phyloP scores from a whole-genome alignment of 2,329 filamentous ascomycete species.

The Diaporthe humulicola region DNA sequence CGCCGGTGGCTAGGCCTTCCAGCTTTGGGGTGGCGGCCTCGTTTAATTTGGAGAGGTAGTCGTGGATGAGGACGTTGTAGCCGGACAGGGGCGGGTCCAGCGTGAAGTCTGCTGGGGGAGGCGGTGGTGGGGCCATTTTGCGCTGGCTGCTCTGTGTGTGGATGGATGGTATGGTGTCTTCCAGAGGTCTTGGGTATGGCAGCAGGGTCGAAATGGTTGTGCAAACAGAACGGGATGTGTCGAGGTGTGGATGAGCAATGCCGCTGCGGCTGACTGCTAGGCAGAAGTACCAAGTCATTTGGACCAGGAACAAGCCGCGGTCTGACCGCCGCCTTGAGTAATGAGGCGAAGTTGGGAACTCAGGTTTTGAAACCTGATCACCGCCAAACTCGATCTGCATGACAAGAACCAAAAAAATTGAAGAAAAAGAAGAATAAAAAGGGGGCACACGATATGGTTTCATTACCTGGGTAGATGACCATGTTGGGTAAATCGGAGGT shows the following conservation, averaged over 20 bases:
- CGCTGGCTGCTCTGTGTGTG: background rate
- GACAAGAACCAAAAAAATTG: too few relatives aligned
- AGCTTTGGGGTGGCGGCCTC: constrained; percentile 23
- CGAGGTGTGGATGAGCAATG: background rate
- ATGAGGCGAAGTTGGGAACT: background rate
- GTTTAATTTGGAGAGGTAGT: constrained; percentile 42
- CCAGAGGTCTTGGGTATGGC: background rate
- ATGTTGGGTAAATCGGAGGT: background rate
- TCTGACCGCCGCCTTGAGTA: background rate
- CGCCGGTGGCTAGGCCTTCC: constrained; percentile 45
- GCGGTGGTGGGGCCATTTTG: constrained; percentile 8
- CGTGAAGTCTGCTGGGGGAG: constrained; percentile 44
- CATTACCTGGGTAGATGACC: fast-evolving
- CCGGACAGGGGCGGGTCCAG: constrained; percentile 40
- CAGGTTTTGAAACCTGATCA: background rate
- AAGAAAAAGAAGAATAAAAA: too few relatives aligned
- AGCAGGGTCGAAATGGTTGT: background rate
- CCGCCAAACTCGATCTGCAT: background rate
- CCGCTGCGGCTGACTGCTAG: constrained; percentile 13
- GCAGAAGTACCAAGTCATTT: background rate
- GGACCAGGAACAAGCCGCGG: background rate
- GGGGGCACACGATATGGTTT: background rate
- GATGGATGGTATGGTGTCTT: background rate
- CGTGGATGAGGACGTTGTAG: constrained; percentile 42
- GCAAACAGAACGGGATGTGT: too few relatives aligned